These are phyloP conservation scores for Yamadazyma akitaensis DNA, from an alignment of 805 yeast genomes.

Conservation along the genomic window DNA sequence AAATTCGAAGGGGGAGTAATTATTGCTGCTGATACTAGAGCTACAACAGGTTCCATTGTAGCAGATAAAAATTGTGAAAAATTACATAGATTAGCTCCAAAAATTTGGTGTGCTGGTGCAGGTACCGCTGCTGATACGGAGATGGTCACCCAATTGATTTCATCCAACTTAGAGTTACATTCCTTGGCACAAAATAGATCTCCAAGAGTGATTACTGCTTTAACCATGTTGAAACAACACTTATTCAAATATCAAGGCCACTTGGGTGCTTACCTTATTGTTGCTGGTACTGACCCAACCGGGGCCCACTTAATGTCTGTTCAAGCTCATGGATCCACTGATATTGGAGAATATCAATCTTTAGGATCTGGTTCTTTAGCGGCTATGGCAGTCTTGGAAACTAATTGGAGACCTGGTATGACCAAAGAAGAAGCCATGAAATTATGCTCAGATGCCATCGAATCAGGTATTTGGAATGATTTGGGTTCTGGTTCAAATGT, in stretches of 20 bases:
- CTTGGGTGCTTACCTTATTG: conserved; percentile 93
- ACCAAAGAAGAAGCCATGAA: conserved; percentile 87
- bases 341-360: conserved; percentile 88
- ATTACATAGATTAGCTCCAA: conserved; percentile 83
- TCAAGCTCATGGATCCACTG: conserved; percentile 98
- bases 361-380: conserved; percentile 97
- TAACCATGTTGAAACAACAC: conserved; percentile 92
- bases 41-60: conserved; percentile 93
- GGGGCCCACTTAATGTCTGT: conserved; percentile 91
- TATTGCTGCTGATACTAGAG: conserved; percentile 98
- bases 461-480: conserved; percentile 98
- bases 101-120: conserved; percentile 99
- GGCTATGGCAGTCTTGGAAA: conserved; percentile 96
- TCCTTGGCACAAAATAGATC: conserved; percentile 76
- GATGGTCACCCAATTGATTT: conserved; percentile 91
- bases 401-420: conserved; percentile 77
- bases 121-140: conserved; percentile 99
- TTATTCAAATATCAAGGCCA: conserved; percentile 96
- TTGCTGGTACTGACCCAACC: conserved; percentile 97
- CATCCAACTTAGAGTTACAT: conserved; percentile 89
- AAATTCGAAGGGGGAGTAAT: conserved; percentile 91
- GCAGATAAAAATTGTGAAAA: conserved; percentile 98
- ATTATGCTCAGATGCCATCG: conserved; percentile 87
- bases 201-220: conserved; percentile 91
- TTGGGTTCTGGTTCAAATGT: conserved; percentile 98